Conservation (phyloP, 176 grass and related monocot genomes). For the Chrysopogon serrulatus region DNA sequence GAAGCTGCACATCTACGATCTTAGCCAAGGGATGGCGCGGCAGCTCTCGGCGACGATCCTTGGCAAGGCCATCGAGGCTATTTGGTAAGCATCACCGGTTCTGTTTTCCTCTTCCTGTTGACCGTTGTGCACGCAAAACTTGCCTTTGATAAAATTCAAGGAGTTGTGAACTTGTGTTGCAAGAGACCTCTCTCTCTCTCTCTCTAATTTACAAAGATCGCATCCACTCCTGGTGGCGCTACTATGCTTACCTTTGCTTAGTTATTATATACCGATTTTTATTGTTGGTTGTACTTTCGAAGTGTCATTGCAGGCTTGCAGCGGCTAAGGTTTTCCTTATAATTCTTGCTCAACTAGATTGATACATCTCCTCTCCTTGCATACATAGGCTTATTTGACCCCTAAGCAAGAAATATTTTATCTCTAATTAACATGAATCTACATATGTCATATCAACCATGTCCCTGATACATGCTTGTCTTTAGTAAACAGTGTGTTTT, state of each 20-base stretch:
- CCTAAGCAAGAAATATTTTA: too few relatives aligned
- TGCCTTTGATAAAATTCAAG: neutral
- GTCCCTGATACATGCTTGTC: neutral
- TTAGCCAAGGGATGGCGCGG: slow-evolving; percentile 75
- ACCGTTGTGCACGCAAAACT: neutral
- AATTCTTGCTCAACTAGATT: too few relatives aligned
- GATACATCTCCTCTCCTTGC: too few relatives aligned
- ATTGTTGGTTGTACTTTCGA: too few relatives aligned
- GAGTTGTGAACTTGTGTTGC: neutral
- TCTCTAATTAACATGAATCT: too few relatives aligned
- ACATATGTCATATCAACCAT: neutral
- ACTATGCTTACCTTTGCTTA: neutral
- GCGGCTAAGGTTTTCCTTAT: too few relatives aligned
- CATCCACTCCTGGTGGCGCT: neutral
- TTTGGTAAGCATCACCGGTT: slow-evolving; percentile 48
- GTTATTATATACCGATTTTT: too few relatives aligned
- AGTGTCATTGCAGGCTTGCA: too few relatives aligned
- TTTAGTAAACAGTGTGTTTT: neutral
- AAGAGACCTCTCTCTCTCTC: neutral
- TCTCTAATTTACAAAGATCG: neutral
- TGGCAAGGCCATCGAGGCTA: slow-evolving; percentile 66
- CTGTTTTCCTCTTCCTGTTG: neutral
- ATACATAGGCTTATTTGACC: too few relatives aligned
- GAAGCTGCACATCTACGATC: slow-evolving; percentile 85
- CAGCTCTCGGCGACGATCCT: slow-evolving; percentile 61